phyloP scores from a whole-genome alignment of 345 rosid species.

The Eucalyptus viminalis region DNA sequence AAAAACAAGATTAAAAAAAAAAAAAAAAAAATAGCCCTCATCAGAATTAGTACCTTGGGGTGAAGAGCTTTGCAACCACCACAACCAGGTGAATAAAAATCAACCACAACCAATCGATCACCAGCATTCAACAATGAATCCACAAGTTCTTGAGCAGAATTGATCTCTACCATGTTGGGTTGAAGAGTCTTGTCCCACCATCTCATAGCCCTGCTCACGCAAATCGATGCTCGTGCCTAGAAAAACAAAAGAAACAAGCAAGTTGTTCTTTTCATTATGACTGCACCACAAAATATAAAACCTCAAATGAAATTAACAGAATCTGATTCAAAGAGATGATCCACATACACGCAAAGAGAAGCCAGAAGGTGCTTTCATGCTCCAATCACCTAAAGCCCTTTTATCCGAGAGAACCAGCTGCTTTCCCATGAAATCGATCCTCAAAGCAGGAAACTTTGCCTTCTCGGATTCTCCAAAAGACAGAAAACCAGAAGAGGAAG shows the following conservation, averaged over 20 bases:
- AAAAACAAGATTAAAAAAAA: not conserved
- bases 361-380: slow-evolving; percentile 2
- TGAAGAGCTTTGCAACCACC: slow-evolving; percentile 85
- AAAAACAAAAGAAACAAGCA: not conserved
- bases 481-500: slow-evolving; percentile 1
- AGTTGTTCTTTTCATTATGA: not conserved
- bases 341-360: slow-evolving; percentile 27
- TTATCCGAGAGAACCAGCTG: slow-evolving; percentile 13
- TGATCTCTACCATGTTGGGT: slow-evolving; percentile 58
- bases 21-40: not conserved
- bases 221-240: slow-evolving; percentile 15
- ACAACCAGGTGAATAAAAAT: slow-evolving; percentile 75
- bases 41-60: slow-evolving; percentile 39
- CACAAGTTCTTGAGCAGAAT: slow-evolving; percentile 52
- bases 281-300: not conserved
- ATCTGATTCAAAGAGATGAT: not conserved
- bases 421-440: slow-evolving; percentile 18
- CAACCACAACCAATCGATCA: slow-evolving; percentile 48
- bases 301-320: not conserved
- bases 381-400: slow-evolving; percentile 7
- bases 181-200: slow-evolving; percentile 72
- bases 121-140: slow-evolving; percentile 41
- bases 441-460: slow-evolving; percentile 6
- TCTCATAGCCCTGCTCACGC: slow-evolving; percentile 36
- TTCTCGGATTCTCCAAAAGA: slow-evolving; percentile 5